Evolutionary conservation across 1,139 yeast genomes (phyloP).

Genomic region (Sugiyamaella xylanicola): DNA sequence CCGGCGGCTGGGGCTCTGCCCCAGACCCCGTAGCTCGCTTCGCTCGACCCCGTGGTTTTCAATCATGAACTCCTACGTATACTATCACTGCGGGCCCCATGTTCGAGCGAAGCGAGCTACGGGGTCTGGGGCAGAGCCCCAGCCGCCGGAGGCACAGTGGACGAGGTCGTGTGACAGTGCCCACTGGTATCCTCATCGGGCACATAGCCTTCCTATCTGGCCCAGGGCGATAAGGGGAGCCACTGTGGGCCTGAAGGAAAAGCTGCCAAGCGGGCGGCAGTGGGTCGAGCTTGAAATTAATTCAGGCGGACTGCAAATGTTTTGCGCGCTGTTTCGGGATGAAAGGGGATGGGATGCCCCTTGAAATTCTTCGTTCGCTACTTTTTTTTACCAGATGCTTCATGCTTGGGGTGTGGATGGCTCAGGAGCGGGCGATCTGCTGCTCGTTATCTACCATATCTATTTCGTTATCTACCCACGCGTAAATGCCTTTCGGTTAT

Average conservation of each 20-base stretch:
- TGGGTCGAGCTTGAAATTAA: no score
- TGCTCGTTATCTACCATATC: constrained; percentile 7
- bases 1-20: constrained; percentile 4
- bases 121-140: not conserved
- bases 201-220: not conserved
- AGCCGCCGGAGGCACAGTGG: not conserved
- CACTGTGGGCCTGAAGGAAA: no score
- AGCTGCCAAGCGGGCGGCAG: no score
- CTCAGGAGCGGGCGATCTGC: no score
- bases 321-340: no score
- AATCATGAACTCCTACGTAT: no score
- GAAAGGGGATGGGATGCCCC: no score
- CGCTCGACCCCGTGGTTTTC: not conserved
- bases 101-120: not conserved
- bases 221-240: not conserved
- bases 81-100: not conserved
- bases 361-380: no score
- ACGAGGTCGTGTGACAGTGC: not conserved
- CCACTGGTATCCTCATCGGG: not conserved
- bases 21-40: constrained; percentile 1
- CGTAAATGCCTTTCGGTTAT: not conserved
- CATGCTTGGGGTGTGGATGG: no score
- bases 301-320: no score
- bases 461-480: constrained; percentile 10
- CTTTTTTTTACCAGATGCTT: no score